phyloP scores from a whole-genome alignment of 2,329 filamentous ascomycete species.

The Paraphaeosphaeria minitans region DNA sequence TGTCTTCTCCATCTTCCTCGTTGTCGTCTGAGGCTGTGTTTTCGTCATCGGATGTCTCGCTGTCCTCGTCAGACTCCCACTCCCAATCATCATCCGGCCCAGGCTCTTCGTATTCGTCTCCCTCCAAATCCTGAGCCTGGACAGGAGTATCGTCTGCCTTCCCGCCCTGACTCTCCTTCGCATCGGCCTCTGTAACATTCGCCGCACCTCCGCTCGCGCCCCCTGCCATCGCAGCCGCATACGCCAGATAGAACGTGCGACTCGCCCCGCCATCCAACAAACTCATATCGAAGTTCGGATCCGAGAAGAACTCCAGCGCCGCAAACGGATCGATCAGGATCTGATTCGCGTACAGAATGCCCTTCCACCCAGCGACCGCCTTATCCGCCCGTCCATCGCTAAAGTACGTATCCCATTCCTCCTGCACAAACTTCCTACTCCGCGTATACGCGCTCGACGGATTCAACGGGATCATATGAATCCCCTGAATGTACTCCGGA shows the following conservation, averaged over 20 bases:
- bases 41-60: not conserved
- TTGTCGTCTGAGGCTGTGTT: not conserved
- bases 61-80: not conserved
- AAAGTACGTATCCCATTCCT: slow-evolving; percentile 75
- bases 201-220: not conserved
- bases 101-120: not conserved
- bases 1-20: not conserved
- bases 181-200: not conserved
- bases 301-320: slow-evolving; percentile 77
- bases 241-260: slow-evolving; percentile 47
- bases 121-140: not conserved
- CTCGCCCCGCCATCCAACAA: slow-evolving; percentile 81
- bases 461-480: slow-evolving; percentile 84
- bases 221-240: slow-evolving; percentile 35
- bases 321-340: slow-evolving; percentile 74
- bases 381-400: slow-evolving; percentile 67
- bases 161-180: not conserved
- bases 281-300: slow-evolving; percentile 66
- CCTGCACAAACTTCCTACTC: slow-evolving; percentile 70
- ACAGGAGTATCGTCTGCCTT: not conserved
- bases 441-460: slow-evolving; percentile 74
- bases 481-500: slow-evolving; percentile 72
- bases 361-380: slow-evolving; percentile 80
- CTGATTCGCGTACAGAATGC: slow-evolving; percentile 82
- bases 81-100: slow-evolving; percentile 1